phyloP scores from a whole-genome alignment of 345 rosid species.

The Hevea brasiliensis region DNA sequence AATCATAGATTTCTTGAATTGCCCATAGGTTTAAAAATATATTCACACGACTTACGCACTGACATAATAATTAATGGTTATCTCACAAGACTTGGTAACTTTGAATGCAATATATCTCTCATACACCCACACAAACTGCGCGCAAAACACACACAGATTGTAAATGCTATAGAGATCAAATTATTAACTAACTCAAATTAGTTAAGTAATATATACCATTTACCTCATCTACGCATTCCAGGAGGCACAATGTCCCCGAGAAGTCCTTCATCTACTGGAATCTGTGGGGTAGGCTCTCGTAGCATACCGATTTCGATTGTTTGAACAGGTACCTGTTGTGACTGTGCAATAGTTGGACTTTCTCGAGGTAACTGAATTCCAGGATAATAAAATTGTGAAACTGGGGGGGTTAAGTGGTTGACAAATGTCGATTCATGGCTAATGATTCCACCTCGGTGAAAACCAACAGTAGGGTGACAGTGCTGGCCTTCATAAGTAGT shows the following conservation, averaged over 20 bases:
- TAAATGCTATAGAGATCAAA: neutral
- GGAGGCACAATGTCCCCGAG: conserved; percentile 89
- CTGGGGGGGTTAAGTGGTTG: conserved; percentile 40
- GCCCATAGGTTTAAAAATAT: neutral
- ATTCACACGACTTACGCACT: neutral
- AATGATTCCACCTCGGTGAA: conserved; percentile 74
- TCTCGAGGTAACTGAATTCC: conserved; percentile 43
- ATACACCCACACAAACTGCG: neutral
- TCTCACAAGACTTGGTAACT: neutral
- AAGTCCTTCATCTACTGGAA: conserved; percentile 60
- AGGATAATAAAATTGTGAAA: conserved; percentile 55
- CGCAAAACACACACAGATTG: neutral
- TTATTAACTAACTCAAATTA: neutral
- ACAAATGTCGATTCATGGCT: conserved; percentile 51
- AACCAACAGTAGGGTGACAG: conserved; percentile 82
- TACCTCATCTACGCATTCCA: conserved; percentile 61
- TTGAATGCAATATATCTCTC: neutral
- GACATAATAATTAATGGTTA: neutral
- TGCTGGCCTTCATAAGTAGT: conserved; percentile 99
- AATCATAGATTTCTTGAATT: neutral
- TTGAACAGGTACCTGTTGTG: conserved; percentile 26
- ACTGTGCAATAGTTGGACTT: conserved; percentile 25
- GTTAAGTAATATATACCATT: conserved; percentile 26
- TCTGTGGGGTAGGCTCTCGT: conserved; percentile 22
- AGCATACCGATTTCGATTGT: conserved; percentile 17